Percentiles rank a stretch among this genome's conserved stretches.
Conservation (phyloP, 2,329 filamentous ascomycete species). For the Fusarium musae region DNA sequence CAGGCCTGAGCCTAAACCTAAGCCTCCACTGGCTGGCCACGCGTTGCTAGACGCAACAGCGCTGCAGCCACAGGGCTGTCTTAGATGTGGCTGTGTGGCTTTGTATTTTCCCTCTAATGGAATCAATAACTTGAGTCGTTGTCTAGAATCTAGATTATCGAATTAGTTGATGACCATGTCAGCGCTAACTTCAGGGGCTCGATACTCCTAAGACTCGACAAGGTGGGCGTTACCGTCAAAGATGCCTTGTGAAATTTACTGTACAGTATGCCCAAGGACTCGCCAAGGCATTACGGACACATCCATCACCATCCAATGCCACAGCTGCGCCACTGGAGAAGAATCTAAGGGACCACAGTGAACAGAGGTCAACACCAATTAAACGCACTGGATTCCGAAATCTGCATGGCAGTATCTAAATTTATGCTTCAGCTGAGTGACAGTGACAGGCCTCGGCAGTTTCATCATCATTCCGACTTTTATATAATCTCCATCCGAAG, state of each 20-base stretch:
- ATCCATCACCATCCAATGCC: neutral
- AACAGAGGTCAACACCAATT: conserved; percentile 15
- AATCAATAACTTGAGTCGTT: neutral
- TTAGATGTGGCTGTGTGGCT: conserved; percentile 30
- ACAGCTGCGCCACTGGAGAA: conserved; percentile 35
- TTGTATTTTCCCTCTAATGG: neutral
- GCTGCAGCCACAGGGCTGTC: conserved; percentile 6
- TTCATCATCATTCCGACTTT: neutral
- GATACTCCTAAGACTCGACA: neutral
- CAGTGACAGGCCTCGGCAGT: conserved; percentile 6
- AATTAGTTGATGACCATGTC: neutral
- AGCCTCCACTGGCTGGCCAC: conserved; percentile 23
- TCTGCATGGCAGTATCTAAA: conserved; percentile 3
- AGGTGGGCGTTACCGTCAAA: neutral
- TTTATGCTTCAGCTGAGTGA: conserved; percentile 27
- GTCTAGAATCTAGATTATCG: neutral
- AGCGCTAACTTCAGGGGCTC: conserved; percentile 13
- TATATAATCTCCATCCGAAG: neutral
- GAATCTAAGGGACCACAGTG: conserved; percentile 12
- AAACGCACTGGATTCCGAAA: neutral
- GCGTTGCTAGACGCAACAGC: conserved; percentile 39
- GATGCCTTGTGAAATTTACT: neutral
- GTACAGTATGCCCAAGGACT: neutral
- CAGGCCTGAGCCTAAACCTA: conserved; percentile 14
- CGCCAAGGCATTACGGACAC: neutral